Base-by-base conservation (phyloP, 2,329 filamentous ascomycete genomes). In the Calonectria pseudoreteaudii region DNA sequence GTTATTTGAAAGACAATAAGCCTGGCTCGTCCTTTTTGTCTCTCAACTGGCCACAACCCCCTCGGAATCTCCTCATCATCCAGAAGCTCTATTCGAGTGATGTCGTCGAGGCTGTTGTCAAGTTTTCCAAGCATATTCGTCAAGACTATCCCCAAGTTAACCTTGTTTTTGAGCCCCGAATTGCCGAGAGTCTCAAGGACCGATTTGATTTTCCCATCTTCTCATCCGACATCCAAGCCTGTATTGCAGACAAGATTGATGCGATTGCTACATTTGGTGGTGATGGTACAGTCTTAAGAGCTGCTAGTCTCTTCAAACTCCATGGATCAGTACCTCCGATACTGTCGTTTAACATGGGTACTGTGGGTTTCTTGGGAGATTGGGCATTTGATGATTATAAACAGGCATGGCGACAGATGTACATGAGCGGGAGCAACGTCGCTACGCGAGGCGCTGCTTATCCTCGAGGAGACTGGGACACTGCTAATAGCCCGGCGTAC, bases 341-440 rank as follows among this genome's bases (percentile, higher is more conserved):
- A 41, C 88, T 99, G 10, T 95, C 95, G 1, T 99, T 99, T 82
- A 98, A 95, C 82, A 98, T 99, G 95, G 97, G 97, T 8, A 97
- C 96, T 0, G 87, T 99, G 0, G 97, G 97, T 0, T 99, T 99
- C 78, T 86, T 99, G 10, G 96, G 96, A 20, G 96, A 98, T 85
- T 99, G 96, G 96, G 97, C 97, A 80, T 98, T 98, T 82, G 89
- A 89, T 9, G 96, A 98, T 80, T 95, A 97, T 86, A 98, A 98
- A 85, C 91, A 94, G 64, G 97, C 97, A 0, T 98, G 97, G 86
- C 89, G 95, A 64, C 95, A 98, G 82, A 95, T 97, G 68, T 98
- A 97, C 86, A 97, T 98, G 94, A 91, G 90, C 79, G 90, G 90
- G 3, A 90, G 89, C 75, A 85, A 87, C 56, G 89, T 90, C 11